These are phyloP conservation scores for Posidonia oceanica DNA, from an alignment of 116 monocot species.

Conservation along the genomic window DNA sequence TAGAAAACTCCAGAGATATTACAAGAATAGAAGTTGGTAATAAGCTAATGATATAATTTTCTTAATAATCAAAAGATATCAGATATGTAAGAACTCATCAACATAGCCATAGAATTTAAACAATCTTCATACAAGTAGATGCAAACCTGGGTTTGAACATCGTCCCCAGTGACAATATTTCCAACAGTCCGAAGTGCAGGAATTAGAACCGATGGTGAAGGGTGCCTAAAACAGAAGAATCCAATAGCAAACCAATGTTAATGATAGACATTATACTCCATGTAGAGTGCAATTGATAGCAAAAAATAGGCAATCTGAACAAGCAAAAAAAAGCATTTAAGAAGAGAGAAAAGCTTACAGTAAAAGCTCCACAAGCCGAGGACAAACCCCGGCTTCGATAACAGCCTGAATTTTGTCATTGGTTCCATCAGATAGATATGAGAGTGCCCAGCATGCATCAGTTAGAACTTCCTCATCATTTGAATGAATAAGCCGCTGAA, in stretches of 20 bases:
- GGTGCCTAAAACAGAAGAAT: conserved; percentile 22
- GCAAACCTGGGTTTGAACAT: conserved; percentile 49
- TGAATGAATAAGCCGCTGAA: conserved; percentile 55
- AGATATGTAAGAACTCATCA: no score
- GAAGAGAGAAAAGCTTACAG: conserved; percentile 17
- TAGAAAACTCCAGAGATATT: no score
- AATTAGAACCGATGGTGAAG: conserved; percentile 54
- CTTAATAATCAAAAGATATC: no score
- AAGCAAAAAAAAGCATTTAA: background rate
- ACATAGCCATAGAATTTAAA: background rate
- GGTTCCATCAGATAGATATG: conserved; percentile 58
- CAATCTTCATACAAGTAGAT: background rate
- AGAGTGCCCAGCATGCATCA: conserved; percentile 81
- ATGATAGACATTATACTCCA: no score
- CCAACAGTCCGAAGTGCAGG: conserved; percentile 55
- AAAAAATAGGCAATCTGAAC: background rate
- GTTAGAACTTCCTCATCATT: conserved; percentile 76
- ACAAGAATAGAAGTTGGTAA: no score
- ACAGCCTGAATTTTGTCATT: conserved; percentile 79
- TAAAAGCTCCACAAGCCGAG: conserved; percentile 67
- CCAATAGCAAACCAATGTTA: background rate
- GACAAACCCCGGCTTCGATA: conserved; percentile 62
- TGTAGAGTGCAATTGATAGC: no score
- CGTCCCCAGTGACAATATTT: conserved; percentile 55
- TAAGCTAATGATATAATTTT: no score